Evolutionary conservation across 2,329 filamentous ascomycete species (phyloP).

Genomic region (Phialophora tarda): DNA sequence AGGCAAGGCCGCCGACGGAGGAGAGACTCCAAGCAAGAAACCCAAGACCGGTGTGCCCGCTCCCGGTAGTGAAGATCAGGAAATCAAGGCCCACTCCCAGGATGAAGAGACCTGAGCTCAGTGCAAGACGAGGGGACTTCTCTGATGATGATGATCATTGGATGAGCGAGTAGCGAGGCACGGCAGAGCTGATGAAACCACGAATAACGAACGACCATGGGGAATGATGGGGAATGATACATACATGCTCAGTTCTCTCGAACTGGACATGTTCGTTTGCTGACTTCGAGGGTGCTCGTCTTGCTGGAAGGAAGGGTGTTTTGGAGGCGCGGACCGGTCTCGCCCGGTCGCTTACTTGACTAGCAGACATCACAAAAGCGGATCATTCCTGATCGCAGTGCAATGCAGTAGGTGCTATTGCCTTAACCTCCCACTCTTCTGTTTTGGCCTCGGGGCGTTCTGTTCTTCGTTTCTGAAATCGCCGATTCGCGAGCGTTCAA

Average conservation of each 20-base stretch:
- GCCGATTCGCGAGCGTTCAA: not conserved
- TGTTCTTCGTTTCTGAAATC: not conserved
- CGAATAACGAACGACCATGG: not conserved
- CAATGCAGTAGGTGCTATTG: not conserved
- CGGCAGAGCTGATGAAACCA: not conserved
- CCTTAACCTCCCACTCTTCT: not conserved
- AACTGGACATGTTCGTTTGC: not conserved
- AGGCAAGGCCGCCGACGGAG: not conserved
- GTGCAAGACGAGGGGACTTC: not conserved
- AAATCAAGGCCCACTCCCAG: not conserved
- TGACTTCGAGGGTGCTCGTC: not conserved
- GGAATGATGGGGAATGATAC: not conserved
- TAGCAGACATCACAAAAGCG: not conserved
- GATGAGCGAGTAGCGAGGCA: not conserved
- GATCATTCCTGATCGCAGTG: not conserved
- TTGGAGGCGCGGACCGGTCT: not conserved
- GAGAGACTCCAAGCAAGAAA: conserved; percentile 1
- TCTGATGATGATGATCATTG: not conserved
- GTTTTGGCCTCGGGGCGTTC: not conserved
- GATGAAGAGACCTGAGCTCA: not conserved
- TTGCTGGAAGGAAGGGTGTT: not conserved
- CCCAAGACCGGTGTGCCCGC: not conserved
- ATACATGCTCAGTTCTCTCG: not conserved
- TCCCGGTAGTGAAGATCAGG: not conserved
- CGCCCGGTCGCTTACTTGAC: not conserved